phyloP scores from a whole-genome alignment of 495 filamentous ascomycete species.

The Tuber umbilicatum region DNA sequence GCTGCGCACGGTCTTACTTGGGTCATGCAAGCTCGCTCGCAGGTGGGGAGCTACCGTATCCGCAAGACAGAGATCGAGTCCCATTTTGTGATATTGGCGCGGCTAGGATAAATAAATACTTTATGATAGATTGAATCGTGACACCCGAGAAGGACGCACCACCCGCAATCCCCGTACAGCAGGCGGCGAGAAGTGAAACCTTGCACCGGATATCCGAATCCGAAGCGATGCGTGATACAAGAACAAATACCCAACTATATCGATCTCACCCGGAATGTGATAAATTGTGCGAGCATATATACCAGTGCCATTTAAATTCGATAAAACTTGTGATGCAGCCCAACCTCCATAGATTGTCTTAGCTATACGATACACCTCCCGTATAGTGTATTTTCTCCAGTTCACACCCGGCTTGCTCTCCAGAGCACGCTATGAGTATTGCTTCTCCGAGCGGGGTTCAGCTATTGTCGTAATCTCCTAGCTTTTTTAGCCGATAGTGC shows the following conservation, averaged over 20 bases:
- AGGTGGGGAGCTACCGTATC: too few relatives aligned
- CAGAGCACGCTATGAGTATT: background rate
- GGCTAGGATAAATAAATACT: too few relatives aligned
- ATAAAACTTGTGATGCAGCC: background rate
- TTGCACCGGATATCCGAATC: background rate
- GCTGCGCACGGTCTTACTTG: too few relatives aligned
- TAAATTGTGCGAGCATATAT: too few relatives aligned
- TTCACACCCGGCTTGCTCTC: background rate
- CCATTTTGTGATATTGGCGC: background rate
- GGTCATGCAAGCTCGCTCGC: too few relatives aligned
- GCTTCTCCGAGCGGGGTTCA: background rate
- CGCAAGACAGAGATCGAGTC: background rate
- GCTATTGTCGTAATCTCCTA: background rate
- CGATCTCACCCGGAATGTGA: too few relatives aligned
- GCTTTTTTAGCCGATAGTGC: background rate
- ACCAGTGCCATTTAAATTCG: background rate
- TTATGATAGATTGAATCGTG: too few relatives aligned
- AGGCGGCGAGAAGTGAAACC: background rate
- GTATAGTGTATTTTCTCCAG: background rate
- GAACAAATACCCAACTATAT: background rate
- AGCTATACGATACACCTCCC: too few relatives aligned
- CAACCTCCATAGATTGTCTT: background rate
- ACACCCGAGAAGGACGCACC: too few relatives aligned
- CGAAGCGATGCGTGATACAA: background rate
- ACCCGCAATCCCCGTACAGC: too few relatives aligned